These are phyloP conservation scores for Trichoderma asperellum DNA, from an alignment of 2,329 filamentous ascomycete species.

Conservation along the genomic window DNA sequence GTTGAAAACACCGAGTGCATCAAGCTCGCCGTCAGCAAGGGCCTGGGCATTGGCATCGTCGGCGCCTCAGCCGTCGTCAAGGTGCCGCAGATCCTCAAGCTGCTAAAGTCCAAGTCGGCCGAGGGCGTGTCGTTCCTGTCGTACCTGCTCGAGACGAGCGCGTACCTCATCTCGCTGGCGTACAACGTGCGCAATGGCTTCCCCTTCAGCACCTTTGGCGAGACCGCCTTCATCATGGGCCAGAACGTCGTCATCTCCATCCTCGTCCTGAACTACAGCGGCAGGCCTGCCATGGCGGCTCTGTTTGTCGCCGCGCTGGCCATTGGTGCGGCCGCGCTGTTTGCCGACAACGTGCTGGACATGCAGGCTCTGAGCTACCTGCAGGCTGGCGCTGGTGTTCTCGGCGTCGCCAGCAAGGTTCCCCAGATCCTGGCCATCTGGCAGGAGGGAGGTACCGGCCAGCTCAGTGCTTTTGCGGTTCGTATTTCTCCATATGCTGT, in stretches of 20 bases:
- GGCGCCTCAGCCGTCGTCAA: slow-evolving; percentile 90
- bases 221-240: slow-evolving; percentile 86
- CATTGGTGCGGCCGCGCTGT: slow-evolving; percentile 69
- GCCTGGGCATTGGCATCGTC: slow-evolving; percentile 90
- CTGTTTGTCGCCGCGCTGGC: slow-evolving; percentile 79
- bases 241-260: slow-evolving; percentile 92
- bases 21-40: slow-evolving; percentile 90
- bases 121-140: slow-evolving; percentile 85
- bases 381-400: slow-evolving; percentile 79
- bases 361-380: slow-evolving; percentile 71
- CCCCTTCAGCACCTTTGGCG: slow-evolving; percentile 95
- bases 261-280: slow-evolving; percentile 82
- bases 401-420: slow-evolving; percentile 88
- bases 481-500: background rate
- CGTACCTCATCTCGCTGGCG: slow-evolving; percentile 85
- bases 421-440: slow-evolving; percentile 91
- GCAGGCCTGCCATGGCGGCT: slow-evolving; percentile 68
- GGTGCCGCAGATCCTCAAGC: slow-evolving; percentile 94
- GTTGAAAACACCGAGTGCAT: slow-evolving; percentile 76
- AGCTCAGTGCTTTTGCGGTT: slow-evolving; percentile 94
- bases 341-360: slow-evolving; percentile 67
- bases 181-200: slow-evolving; percentile 92
- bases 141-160: slow-evolving; percentile 87
- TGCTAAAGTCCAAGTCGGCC: slow-evolving; percentile 77
- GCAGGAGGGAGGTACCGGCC: slow-evolving; percentile 84